Evolutionary conservation across 2,329 filamentous ascomycete genomes (phyloP).

Genomic region (Ceratocystis ficicola): DNA sequence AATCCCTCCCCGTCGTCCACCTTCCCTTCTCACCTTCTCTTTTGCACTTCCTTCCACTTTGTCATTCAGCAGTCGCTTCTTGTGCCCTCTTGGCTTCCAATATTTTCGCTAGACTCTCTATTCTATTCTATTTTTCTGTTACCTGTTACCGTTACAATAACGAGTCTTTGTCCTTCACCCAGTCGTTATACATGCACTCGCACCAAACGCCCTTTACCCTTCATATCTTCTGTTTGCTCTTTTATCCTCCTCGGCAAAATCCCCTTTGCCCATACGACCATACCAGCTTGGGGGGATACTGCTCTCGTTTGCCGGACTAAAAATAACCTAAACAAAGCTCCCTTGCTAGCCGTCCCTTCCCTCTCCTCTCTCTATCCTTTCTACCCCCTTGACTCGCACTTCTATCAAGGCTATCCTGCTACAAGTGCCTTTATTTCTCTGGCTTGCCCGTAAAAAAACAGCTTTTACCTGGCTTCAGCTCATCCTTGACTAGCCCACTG

Average conservation of each 20-base stretch:
- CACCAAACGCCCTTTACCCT: background rate
- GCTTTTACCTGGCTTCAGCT: background rate
- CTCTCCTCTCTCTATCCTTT: no score
- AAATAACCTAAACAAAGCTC: background rate
- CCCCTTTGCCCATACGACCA: background rate
- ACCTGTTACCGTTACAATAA: background rate
- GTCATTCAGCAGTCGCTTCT: background rate
- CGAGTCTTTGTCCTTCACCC: background rate
- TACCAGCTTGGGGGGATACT: background rate
- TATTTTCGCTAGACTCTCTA: background rate
- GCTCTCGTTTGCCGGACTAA: background rate
- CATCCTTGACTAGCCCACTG: background rate
- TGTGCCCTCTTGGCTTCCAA: slow-evolving; percentile 6
- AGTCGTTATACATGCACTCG: background rate
- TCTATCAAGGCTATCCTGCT: no score
- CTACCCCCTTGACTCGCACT: no score
- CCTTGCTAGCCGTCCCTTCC: no score
- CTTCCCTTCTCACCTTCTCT: background rate
- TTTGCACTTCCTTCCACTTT: background rate
- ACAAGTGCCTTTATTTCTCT: no score
- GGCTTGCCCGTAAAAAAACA: no score
- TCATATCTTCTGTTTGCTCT: background rate
- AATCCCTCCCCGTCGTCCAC: background rate
- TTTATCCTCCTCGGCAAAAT: background rate
- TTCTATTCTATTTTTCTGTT: background rate